These are phyloP conservation scores for Stentor coeruleus DNA, from an alignment of 73 alveolate genomes.

Conservation along the genomic window DNA sequence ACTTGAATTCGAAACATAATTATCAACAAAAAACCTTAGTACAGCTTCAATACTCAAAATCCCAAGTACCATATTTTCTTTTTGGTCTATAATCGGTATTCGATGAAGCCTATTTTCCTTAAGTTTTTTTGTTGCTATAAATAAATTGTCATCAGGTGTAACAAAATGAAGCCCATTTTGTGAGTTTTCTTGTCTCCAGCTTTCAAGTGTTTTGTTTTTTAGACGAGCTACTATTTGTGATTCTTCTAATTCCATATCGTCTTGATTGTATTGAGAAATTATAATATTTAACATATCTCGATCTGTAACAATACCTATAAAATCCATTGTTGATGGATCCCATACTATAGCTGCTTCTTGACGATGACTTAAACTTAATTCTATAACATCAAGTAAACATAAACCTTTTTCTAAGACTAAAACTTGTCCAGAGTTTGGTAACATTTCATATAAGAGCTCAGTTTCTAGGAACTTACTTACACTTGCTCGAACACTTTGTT, in stretches of 20 bases:
- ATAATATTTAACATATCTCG: conserved; percentile 8
- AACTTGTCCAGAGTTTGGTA: conserved; percentile 11
- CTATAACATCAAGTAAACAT: conserved; percentile 17
- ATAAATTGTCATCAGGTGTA: conserved; percentile 3
- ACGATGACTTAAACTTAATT: conserved; percentile 14
- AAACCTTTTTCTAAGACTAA: conserved; percentile 18
- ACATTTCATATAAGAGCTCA: conserved; percentile 17
- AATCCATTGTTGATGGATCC: background rate
- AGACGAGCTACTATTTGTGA: background rate
- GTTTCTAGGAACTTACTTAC: background rate
- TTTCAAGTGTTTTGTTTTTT: conserved; percentile 1
- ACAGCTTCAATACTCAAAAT: conserved; percentile 14
- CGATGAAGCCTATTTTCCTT: conserved; percentile 3
- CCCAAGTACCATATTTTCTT: conserved; percentile 13
- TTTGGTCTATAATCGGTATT: conserved; percentile 17
- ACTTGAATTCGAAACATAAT: conserved; percentile 9
- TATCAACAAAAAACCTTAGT: conserved; percentile 12
- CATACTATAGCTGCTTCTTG: conserved; percentile 18
- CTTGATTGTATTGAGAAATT: conserved; percentile 20
- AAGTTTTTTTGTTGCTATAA: background rate
- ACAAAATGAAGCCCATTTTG: background rate
- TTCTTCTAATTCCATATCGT: conserved; percentile 26
- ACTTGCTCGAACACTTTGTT: conserved; percentile 15
- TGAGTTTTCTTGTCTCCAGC: conserved; percentile 6
- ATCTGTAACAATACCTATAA: conserved; percentile 17